phyloP scores from a whole-genome alignment of 306 rosid species.

The Bauhinia variegata region DNA sequence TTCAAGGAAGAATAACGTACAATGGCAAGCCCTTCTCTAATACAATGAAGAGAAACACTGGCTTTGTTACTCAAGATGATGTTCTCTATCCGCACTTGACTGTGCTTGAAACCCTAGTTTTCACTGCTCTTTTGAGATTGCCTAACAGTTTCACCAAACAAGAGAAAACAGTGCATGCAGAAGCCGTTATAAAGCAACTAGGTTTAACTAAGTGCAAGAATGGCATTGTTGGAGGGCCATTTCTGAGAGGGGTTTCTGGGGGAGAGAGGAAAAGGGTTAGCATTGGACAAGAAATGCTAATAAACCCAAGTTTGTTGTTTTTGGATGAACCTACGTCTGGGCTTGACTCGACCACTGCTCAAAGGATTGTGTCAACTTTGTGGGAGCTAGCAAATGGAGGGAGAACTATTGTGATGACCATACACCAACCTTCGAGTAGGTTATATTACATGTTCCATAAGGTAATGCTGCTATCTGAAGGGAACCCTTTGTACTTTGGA shows the following conservation, averaged over 20 bases:
- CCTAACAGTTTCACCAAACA: constrained; percentile 49
- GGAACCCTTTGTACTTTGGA: constrained; percentile 66
- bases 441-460: constrained; percentile 72
- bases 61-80: constrained; percentile 84
- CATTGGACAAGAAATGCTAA: constrained; percentile 76
- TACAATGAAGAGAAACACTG: constrained; percentile 54
- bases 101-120: constrained; percentile 65
- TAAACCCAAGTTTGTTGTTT: constrained; percentile 71
- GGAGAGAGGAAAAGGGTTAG: constrained; percentile 90
- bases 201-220: constrained; percentile 67
- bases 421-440: constrained; percentile 83
- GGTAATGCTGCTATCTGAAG: constrained; percentile 68
- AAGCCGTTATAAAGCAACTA: constrained; percentile 56
- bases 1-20: constrained; percentile 52
- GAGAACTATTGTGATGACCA: constrained; percentile 72
- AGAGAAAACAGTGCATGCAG: constrained; percentile 47
- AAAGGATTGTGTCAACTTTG: constrained; percentile 63
- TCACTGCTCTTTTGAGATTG: constrained; percentile 72
- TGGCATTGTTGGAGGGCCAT: constrained; percentile 49
- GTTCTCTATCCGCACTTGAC: constrained; percentile 68
- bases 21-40: constrained; percentile 54
- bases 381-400: constrained; percentile 66
- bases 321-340: constrained; percentile 89
- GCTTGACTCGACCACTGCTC: constrained; percentile 76
- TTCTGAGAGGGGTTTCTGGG: constrained; percentile 68